A percentile compares a stretch with the other conserved stretches of the same genome.
Evolutionary conservation across 2,329 filamentous ascomycete genomes (phyloP).

Genomic region (Aspergillus jensenii): DNA sequence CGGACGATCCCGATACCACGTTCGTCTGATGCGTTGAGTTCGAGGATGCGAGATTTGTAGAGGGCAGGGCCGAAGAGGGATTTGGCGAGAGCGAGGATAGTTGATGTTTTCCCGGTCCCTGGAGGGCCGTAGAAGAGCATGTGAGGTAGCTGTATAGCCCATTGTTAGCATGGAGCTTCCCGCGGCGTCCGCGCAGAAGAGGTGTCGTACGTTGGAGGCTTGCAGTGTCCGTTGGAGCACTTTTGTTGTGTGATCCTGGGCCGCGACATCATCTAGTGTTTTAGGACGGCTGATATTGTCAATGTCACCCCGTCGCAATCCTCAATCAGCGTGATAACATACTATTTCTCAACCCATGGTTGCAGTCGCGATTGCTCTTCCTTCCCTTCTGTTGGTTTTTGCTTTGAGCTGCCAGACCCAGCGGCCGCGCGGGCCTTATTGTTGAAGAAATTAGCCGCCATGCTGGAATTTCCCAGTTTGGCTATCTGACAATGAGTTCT

Average conservation of each 20-base stretch:
- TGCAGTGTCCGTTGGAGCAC: constrained; percentile 90
- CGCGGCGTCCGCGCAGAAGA: neutral
- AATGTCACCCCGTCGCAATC: neutral
- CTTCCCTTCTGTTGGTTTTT: constrained; percentile 62
- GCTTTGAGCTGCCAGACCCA: constrained; percentile 67
- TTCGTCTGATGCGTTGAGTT: constrained; percentile 98
- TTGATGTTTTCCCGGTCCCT: constrained; percentile 96
- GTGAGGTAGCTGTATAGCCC: constrained; percentile 70
- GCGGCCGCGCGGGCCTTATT: constrained; percentile 78
- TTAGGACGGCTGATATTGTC: constrained; percentile 75
- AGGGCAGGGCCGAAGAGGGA: constrained; percentile 96
- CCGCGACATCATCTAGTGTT: constrained; percentile 88
- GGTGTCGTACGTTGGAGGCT: constrained; percentile 73
- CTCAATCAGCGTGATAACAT: constrained; percentile 20
- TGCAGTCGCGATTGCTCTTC: constrained; percentile 69
- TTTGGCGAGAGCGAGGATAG: constrained; percentile 93
- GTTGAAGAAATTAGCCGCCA: constrained; percentile 89
- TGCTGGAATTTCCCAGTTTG: constrained; percentile 12
- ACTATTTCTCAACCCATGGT: constrained; percentile 99
- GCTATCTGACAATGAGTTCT: neutral
- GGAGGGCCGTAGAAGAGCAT: constrained; percentile 99
- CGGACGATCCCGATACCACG: constrained; percentile 95
- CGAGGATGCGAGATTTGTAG: constrained; percentile 90
- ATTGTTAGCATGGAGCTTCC: neutral
- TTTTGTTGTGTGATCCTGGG: constrained; percentile 94